These are phyloP conservation scores for Aethionema arabicum DNA, from an alignment of 345 rosid species.

Conservation along the genomic window DNA sequence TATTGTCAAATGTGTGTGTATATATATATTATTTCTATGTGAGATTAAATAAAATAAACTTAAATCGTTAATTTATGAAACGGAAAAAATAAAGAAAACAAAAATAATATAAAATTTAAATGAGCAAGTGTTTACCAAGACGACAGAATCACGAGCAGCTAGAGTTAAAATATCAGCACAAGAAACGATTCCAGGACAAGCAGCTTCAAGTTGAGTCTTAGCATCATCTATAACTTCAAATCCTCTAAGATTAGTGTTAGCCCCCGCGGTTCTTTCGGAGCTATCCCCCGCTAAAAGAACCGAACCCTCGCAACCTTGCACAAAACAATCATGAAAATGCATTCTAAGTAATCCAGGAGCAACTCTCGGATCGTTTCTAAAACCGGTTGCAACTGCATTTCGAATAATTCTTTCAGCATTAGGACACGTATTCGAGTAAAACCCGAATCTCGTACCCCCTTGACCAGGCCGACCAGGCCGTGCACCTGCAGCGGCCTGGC, in stretches of 20 bases:
- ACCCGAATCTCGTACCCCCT: slow-evolving; percentile 43
- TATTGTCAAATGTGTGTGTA: background rate
- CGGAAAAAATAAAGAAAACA: background rate
- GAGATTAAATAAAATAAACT: too few species aligned
- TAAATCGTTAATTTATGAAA: too few species aligned
- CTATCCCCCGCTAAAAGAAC: slow-evolving; percentile 45
- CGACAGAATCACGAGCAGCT: slow-evolving; percentile 55
- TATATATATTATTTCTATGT: too few species aligned
- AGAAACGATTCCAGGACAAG: slow-evolving; percentile 54
- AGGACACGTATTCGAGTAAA: slow-evolving; percentile 47
- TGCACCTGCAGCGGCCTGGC: slow-evolving; percentile 15
- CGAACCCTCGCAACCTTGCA: slow-evolving; percentile 58
- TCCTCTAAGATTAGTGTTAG: slow-evolving; percentile 40
- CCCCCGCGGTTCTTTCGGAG: slow-evolving; percentile 44
- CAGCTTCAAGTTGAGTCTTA: slow-evolving; percentile 48
- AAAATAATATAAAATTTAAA: background rate
- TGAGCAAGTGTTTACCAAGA: slow-evolving; percentile 29
- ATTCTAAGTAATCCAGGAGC: slow-evolving; percentile 54
- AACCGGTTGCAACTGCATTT: slow-evolving; percentile 38
- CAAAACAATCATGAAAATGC: slow-evolving; percentile 59
- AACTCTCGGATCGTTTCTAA: slow-evolving; percentile 34
- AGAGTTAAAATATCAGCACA: slow-evolving; percentile 57
- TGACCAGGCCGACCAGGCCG: slow-evolving; percentile 26
- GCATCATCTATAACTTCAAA: slow-evolving; percentile 56
- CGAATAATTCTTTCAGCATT: slow-evolving; percentile 42